Conservation (phyloP, 495 filamentous ascomycete species). For the Mytilinidion resinicola region DNA sequence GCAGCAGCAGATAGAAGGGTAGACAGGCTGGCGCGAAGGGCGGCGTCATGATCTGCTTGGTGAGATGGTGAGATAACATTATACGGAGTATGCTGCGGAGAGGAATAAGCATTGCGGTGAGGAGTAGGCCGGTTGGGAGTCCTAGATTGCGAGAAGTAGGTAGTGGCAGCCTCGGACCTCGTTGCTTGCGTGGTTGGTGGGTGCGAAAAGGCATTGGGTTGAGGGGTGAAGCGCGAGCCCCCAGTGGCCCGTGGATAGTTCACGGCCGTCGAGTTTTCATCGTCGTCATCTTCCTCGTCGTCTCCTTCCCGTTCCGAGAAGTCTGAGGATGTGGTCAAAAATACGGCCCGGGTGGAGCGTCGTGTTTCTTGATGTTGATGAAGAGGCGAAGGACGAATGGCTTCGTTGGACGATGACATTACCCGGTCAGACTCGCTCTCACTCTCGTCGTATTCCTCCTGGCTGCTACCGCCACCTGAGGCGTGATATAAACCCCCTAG, state of each 20-base stretch:
- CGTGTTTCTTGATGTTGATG: slow-evolving; percentile 19
- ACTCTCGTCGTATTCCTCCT: slow-evolving; percentile 84
- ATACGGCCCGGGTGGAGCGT: slow-evolving; percentile 16
- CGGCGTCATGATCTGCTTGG: slow-evolving; percentile 85
- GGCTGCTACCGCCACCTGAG: slow-evolving; percentile 58
- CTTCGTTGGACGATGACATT: slow-evolving; percentile 80
- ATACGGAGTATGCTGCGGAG: slow-evolving; percentile 44
- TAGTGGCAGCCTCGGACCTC: slow-evolving; percentile 36
- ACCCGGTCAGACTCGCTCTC: slow-evolving; percentile 79
- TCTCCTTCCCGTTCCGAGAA: slow-evolving; percentile 39
- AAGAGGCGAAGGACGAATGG: slow-evolving; percentile 41
- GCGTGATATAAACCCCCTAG: slow-evolving; percentile 12
- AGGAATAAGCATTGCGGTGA: slow-evolving; percentile 38
- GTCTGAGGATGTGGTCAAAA: slow-evolving; percentile 34
- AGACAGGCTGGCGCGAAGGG: slow-evolving; percentile 82
- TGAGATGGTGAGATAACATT: slow-evolving; percentile 68
- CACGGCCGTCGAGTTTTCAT: slow-evolving; percentile 76
- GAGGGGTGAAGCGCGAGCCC: slow-evolving; percentile 62
- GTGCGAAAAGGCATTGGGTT: slow-evolving; percentile 86
- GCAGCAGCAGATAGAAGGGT: slow-evolving; percentile 92
- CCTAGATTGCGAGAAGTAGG: slow-evolving; percentile 32
- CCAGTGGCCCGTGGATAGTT: slow-evolving; percentile 53
- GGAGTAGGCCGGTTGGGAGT: slow-evolving; percentile 33
- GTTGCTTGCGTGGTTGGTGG: slow-evolving; percentile 51
- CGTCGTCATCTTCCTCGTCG: slow-evolving; percentile 61